These are phyloP conservation scores for Talaromyces sp. DNA, from an alignment of 2,329 filamentous ascomycete species.

Conservation along the genomic window DNA sequence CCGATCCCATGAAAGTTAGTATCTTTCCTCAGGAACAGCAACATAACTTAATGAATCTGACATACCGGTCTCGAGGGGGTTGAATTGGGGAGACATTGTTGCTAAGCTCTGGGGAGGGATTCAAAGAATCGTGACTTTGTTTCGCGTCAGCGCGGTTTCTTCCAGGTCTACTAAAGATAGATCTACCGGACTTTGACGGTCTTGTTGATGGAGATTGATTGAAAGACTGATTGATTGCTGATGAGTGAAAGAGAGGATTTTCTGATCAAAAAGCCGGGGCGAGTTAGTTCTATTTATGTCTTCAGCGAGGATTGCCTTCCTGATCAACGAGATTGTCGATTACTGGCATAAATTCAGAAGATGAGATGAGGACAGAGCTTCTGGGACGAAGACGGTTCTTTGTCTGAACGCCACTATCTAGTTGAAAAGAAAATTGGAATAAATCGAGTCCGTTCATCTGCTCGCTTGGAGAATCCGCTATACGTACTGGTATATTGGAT, in stretches of 20 bases:
- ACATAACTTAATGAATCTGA: not conserved
- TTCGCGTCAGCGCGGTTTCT: not conserved
- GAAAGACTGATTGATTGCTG: not conserved
- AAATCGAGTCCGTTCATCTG: not conserved
- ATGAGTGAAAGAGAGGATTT: not conserved
- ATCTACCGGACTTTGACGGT: not conserved
- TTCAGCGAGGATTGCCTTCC: not conserved
- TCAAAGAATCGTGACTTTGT: not conserved
- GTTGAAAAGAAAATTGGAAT: not conserved
- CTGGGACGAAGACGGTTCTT: not conserved
- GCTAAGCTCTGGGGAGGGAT: not conserved
- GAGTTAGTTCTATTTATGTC: not conserved
- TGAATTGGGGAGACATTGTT: conserved; percentile 12
- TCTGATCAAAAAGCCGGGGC: not conserved
- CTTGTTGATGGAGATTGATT: not conserved
- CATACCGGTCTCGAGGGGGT: conserved; percentile 13
- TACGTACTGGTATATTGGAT: not conserved
- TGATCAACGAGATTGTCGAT: not conserved
- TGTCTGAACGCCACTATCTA: not conserved
- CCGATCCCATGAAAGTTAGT: not conserved
- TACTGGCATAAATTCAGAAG: not conserved
- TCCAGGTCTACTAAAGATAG: not conserved
- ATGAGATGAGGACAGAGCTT: not conserved
- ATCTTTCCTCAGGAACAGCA: not conserved
- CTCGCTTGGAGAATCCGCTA: not conserved